Evolutionary conservation across 148 eudicot genomes (phyloP).

Genomic region (Chenopodium quinoa): DNA sequence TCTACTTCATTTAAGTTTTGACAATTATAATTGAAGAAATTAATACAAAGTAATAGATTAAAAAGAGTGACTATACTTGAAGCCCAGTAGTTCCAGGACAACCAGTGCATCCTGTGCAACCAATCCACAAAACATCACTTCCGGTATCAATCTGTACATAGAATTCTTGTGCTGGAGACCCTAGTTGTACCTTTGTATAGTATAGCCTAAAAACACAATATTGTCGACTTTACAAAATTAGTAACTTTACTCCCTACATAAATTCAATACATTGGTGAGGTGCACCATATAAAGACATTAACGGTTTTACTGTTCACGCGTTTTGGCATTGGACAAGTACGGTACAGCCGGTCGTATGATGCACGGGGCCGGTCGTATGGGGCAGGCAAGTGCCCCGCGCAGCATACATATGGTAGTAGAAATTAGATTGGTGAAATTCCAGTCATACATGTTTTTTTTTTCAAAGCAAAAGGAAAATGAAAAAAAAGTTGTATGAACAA

Average conservation of each 20-base stretch:
- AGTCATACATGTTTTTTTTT: neutral
- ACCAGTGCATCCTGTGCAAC: conserved; percentile 75
- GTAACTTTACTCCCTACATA: neutral
- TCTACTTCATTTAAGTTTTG: neutral
- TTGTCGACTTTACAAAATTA: conserved; percentile 2
- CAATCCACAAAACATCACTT: conserved; percentile 93
- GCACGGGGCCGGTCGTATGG: too few relatives aligned
- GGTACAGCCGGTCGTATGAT: too few relatives aligned
- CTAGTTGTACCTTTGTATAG: conserved; percentile 73
- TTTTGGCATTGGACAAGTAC: too few relatives aligned
- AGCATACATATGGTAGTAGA: too few relatives aligned
- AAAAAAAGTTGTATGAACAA: neutral
- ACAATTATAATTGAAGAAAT: neutral
- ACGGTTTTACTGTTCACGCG: too few relatives aligned
- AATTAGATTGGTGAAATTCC: conserved; percentile 6
- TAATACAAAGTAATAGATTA: conserved; percentile 4
- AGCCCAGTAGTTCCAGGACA: conserved; percentile 92
- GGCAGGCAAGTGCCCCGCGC: too few relatives aligned
- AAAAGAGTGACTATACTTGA: conserved; percentile 46
- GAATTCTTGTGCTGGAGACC: conserved; percentile 75
- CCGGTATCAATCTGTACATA: conserved; percentile 97
- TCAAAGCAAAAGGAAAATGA: neutral
- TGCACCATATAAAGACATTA: neutral
- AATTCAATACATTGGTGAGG: neutral
- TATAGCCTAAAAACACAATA: conserved; percentile 55